Percentiles rank a stretch among this genome's conserved stretches.
Conservation (phyloP, 2,329 filamentous ascomycete genomes). For the Fusarium albidum region DNA sequence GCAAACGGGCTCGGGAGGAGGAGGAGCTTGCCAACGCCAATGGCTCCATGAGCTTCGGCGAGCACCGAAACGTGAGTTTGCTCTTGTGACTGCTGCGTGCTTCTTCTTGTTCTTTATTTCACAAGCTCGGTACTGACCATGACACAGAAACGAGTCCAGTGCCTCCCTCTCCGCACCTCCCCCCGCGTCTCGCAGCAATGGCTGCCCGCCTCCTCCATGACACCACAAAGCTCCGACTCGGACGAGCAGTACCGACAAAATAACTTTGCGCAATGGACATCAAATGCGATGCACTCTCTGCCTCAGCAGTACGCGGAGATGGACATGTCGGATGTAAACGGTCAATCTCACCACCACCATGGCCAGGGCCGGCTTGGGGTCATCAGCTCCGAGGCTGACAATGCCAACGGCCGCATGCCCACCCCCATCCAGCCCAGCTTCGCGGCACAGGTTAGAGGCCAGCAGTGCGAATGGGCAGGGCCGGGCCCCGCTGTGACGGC, state of each 20-base stretch:
- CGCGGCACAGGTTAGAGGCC: constrained; percentile 62
- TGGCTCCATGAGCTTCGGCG: constrained; percentile 53
- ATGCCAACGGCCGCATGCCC: constrained; percentile 58
- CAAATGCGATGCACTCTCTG: constrained; percentile 25
- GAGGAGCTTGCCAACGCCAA: constrained; percentile 48
- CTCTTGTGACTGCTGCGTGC: not conserved
- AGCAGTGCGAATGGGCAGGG: constrained; percentile 53
- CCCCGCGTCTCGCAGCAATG: constrained; percentile 46
- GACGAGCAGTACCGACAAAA: constrained; percentile 48
- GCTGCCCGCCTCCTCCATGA: constrained; percentile 45
- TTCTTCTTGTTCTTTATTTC: not conserved
- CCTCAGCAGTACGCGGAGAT: constrained; percentile 51
- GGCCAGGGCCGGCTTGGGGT: constrained; percentile 12
- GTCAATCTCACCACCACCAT: constrained; percentile 29
- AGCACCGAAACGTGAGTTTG: constrained; percentile 58
- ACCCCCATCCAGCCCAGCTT: constrained; percentile 69
- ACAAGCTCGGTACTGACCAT: constrained; percentile 27
- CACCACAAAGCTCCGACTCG: constrained; percentile 50
- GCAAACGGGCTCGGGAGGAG: constrained; percentile 58
- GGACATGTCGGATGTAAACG: constrained; percentile 58
- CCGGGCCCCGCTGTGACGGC: constrained; percentile 44
- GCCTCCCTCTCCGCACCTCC: constrained; percentile 59
- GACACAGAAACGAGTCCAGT: constrained; percentile 62
- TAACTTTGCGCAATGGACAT: constrained; percentile 44
- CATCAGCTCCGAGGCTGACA: constrained; percentile 31